These are phyloP conservation scores for Rhodotorula sp. DNA, from an alignment of 1,284 basidiomycete genomes.

Conservation along the genomic window DNA sequence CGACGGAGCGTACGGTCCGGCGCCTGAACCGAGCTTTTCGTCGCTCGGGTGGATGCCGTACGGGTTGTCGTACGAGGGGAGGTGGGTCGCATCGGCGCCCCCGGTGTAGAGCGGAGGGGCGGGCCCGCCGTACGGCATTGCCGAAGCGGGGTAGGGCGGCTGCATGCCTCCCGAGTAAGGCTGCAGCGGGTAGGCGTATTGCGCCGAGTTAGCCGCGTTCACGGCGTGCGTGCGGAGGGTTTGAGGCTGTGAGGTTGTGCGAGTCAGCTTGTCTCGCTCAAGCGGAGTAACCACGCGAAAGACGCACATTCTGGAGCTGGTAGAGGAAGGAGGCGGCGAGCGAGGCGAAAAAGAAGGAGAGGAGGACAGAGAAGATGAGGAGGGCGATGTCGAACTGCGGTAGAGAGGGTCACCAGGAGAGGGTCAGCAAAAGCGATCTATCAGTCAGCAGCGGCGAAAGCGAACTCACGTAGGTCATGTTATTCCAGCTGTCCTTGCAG, in stretches of 20 bases:
- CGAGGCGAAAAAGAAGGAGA: slow-evolving; percentile 36
- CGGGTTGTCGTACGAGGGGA: slow-evolving; percentile 22
- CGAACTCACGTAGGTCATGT: slow-evolving; percentile 22
- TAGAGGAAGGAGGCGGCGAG: slow-evolving; percentile 31
- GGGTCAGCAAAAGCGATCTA: too few relatives aligned
- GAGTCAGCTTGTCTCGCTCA: too few relatives aligned
- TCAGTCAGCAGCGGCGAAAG: too few relatives aligned
- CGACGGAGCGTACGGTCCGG: not conserved
- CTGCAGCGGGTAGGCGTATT: slow-evolving; percentile 30
- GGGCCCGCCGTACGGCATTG: slow-evolving; percentile 7
- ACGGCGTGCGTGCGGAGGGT: slow-evolving; percentile 23
- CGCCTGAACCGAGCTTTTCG: not conserved
- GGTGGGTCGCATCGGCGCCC: not conserved
- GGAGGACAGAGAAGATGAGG: slow-evolving; percentile 23
- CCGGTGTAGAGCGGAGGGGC: not conserved
- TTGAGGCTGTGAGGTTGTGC: slow-evolving; percentile 10
- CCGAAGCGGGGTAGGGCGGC: not conserved
- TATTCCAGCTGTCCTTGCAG: slow-evolving; percentile 23
- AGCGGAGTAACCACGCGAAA: too few relatives aligned
- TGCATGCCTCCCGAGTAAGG: slow-evolving; percentile 14
- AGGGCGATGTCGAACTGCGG: slow-evolving; percentile 32
- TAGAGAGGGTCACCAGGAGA: not conserved
- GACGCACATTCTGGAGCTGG: slow-evolving; percentile 32
- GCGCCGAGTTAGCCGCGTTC: slow-evolving; percentile 15
- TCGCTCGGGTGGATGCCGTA: slow-evolving; percentile 10